A percentile compares a stretch with the other conserved stretches of the same genome.
These are phyloP conservation scores for Erysimum pusillum DNA, from an alignment of 441 rosid genomes.

Conservation along the genomic window DNA sequence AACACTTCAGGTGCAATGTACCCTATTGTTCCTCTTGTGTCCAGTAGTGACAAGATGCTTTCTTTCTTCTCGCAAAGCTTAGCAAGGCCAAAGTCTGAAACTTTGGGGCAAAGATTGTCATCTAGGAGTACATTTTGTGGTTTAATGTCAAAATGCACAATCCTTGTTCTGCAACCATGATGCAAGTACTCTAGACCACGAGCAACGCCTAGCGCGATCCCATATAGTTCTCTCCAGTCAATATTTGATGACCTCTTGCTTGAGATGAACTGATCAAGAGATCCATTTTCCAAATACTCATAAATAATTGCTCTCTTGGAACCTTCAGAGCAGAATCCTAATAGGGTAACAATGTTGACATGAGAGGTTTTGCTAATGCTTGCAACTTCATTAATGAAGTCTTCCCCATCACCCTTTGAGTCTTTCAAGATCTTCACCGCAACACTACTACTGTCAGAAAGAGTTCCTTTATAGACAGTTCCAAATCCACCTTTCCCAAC, in stretches of 20 bases:
- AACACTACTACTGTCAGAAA: not conserved
- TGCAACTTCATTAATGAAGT: constrained; percentile 56
- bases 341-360: constrained; percentile 49
- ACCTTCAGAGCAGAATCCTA: constrained; percentile 48
- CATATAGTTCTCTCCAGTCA: not conserved
- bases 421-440: not conserved
- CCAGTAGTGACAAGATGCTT: constrained; percentile 36
- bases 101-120: constrained; percentile 50
- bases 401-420: constrained; percentile 28
- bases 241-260: not conserved
- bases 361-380: constrained; percentile 57
- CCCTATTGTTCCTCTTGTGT: constrained; percentile 41
- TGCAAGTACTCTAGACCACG: constrained; percentile 61
- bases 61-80: constrained; percentile 40
- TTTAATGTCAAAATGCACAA: constrained; percentile 67
- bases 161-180: constrained; percentile 59
- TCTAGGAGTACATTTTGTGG: constrained; percentile 61
- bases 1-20: constrained; percentile 49
- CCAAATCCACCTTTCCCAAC: not conserved
- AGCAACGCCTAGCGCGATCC: constrained; percentile 22
- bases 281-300: constrained; percentile 48
- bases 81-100: constrained; percentile 57
- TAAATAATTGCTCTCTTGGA: constrained; percentile 43
- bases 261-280: constrained; percentile 43
- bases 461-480: not conserved